Conservation (phyloP, 805 yeast species). For the Clavispora fructus region DNA sequence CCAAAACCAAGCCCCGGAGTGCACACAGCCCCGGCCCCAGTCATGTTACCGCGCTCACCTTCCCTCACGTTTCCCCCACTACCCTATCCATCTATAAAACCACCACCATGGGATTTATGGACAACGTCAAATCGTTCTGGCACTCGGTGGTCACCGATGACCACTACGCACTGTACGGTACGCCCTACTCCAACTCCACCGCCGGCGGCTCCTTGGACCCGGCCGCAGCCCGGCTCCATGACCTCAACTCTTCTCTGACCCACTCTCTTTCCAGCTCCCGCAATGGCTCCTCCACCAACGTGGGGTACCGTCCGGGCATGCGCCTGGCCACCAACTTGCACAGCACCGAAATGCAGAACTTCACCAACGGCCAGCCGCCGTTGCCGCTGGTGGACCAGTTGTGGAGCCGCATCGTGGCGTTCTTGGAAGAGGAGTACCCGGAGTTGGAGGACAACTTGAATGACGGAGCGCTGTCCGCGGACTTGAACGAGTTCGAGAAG, state of each 20-base stretch:
- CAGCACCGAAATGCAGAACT: conserved; percentile 39
- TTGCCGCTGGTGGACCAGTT: conserved; percentile 32
- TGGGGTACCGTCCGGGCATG: conserved; percentile 39
- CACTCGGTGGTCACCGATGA: conserved; percentile 55
- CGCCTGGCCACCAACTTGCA: conserved; percentile 35
- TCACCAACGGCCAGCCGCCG: conserved; percentile 18
- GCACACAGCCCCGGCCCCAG: background rate
- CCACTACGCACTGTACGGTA: conserved; percentile 53
- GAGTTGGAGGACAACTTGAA: conserved; percentile 41
- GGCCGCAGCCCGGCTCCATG: conserved; percentile 30
- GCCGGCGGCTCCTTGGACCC: conserved; percentile 14
- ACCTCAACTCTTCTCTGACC: conserved; percentile 27
- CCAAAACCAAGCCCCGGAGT: too few species aligned
- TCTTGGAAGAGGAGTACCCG: conserved; percentile 43
- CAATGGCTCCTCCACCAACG: conserved; percentile 13
- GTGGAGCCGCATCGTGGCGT: conserved; percentile 38
- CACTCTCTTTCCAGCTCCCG: conserved; percentile 23
- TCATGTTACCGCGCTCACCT: background rate
- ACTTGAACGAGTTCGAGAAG: conserved; percentile 42
- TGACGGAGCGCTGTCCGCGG: conserved; percentile 40
- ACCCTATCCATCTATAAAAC: background rate
- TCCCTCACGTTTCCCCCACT: too few species aligned
- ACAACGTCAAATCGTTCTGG: conserved; percentile 33
- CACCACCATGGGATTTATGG: conserved; percentile 31
- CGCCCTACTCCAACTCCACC: conserved; percentile 14